Percentiles rank a stretch among this genome's conserved stretches.
phyloP scores from a whole-genome alignment of 805 yeast species.

The Zygoascus tannicola region DNA sequence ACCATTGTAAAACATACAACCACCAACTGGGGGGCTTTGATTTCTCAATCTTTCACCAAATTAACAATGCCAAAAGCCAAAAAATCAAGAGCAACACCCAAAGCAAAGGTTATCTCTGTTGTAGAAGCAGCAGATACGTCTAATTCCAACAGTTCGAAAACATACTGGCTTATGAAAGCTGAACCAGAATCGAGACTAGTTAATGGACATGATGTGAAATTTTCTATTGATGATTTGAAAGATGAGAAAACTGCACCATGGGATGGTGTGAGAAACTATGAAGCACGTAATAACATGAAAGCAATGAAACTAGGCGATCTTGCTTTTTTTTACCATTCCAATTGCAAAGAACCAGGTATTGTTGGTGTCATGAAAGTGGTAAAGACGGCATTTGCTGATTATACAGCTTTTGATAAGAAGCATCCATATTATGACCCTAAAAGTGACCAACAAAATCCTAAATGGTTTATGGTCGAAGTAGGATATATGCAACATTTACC shows the following conservation, averaged over 20 bases:
- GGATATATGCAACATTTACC: conserved; percentile 35
- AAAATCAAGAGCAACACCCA: background rate
- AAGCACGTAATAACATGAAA: conserved; percentile 44
- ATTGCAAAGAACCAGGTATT: conserved; percentile 45
- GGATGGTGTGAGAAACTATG: conserved; percentile 54
- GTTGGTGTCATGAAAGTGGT: conserved; percentile 36
- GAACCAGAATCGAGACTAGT: conserved; percentile 45
- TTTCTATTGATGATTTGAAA: conserved; percentile 37
- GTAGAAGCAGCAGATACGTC: background rate
- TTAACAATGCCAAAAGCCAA: conserved; percentile 1
- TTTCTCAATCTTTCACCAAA: background rate
- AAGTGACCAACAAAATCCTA: conserved; percentile 34
- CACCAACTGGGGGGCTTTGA: too few species aligned
- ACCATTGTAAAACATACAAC: too few species aligned
- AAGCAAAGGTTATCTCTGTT: background rate
- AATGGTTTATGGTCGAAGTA: conserved; percentile 53
- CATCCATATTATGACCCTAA: conserved; percentile 43
- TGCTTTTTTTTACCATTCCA: conserved; percentile 47
- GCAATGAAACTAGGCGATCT: conserved; percentile 40
- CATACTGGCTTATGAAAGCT: conserved; percentile 47
- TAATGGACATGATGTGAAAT: conserved; percentile 41
- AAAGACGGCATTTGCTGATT: conserved; percentile 27
- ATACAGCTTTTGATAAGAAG: conserved; percentile 32
- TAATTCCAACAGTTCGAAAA: background rate
- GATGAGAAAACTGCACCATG: conserved; percentile 37